Conservation (phyloP, 345 rosid species). For the Mangifera indica region DNA sequence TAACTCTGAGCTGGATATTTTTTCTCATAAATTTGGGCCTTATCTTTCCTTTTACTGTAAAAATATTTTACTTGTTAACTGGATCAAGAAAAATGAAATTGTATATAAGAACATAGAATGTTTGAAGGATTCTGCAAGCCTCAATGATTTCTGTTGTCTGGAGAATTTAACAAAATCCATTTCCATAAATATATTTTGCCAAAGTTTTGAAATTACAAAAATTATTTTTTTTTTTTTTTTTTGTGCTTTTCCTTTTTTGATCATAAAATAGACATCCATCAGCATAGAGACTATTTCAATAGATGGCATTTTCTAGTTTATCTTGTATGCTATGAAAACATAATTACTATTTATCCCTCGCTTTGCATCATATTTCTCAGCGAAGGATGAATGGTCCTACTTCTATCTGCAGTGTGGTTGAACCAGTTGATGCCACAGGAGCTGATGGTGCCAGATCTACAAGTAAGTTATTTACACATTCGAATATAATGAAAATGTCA, state of each 20-base stretch:
- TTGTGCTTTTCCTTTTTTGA: background rate
- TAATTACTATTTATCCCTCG: background rate
- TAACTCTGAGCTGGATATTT: background rate
- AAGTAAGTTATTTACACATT: constrained; percentile 35
- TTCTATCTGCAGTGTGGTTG: constrained; percentile 14
- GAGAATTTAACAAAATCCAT: background rate
- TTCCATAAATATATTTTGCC: background rate
- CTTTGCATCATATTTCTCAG: constrained; percentile 23
- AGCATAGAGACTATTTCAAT: background rate
- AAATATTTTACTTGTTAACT: background rate
- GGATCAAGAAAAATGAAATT: background rate
- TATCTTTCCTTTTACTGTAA: background rate
- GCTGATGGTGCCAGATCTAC: constrained; percentile 34
- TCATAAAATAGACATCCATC: background rate
- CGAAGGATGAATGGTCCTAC: constrained; percentile 20
- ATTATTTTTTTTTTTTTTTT: background rate
- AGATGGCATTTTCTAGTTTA: background rate
- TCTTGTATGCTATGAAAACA: background rate
- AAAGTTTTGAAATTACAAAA: background rate
- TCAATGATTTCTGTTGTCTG: background rate
- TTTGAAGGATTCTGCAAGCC: background rate
- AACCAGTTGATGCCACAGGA: constrained; percentile 36
- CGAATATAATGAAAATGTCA: background rate
- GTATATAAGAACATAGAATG: background rate
- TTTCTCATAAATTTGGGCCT: background rate